Conservation (phyloP, 1,139 yeast species). For the Zygosaccharomyces pseudobailii region DNA sequence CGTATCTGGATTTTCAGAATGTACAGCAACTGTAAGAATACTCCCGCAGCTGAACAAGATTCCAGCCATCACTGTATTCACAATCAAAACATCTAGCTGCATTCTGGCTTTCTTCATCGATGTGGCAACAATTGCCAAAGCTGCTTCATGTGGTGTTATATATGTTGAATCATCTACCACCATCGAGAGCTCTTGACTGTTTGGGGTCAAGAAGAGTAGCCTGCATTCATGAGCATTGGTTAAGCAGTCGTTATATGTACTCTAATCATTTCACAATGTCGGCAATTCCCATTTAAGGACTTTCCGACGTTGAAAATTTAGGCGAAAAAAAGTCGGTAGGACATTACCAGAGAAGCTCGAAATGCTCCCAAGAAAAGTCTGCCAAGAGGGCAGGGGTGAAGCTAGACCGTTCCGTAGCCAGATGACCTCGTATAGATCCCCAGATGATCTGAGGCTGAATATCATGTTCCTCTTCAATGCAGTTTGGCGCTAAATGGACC, state of each 20-base stretch:
- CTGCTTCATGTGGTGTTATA: constrained; percentile 72
- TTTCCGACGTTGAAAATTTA: background rate
- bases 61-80: constrained; percentile 70
- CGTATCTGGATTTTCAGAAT: constrained; percentile 47
- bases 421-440: too few species aligned
- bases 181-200: background rate
- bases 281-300: background rate
- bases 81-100: constrained; percentile 48
- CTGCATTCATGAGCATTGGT: background rate
- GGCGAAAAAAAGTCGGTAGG: background rate
- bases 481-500: too few species aligned
- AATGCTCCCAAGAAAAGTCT: too few species aligned
- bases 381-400: background rate
- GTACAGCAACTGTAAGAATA: constrained; percentile 56
- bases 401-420: background rate
- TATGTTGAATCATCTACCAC: constrained; percentile 49
- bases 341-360: background rate
- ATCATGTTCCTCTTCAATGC: too few species aligned
- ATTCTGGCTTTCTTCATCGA: constrained; percentile 75
- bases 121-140: constrained; percentile 76
- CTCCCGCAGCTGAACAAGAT: constrained; percentile 67
- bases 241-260: background rate
- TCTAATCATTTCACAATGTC: background rate
- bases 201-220: background rate
- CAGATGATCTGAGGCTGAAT: too few species aligned